These are phyloP conservation scores for Boletus rex-veris DNA, from an alignment of 768 basidiomycete genomes.

Conservation along the genomic window DNA sequence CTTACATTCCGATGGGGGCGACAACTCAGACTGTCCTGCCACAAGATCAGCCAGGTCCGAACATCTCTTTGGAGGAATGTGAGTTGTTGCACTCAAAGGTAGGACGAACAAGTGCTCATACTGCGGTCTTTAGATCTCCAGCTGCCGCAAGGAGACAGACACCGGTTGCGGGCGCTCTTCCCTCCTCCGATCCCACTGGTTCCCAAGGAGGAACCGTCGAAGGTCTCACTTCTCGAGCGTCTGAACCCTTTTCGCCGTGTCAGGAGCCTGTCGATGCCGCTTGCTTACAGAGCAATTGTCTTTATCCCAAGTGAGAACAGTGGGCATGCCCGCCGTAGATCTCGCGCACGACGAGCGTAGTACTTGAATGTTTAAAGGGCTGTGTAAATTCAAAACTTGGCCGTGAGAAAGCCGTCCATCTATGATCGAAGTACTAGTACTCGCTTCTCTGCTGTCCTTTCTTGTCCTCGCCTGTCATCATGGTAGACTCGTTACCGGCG, in stretches of 20 bases:
- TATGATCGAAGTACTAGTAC: not conserved
- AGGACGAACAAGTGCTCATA: not conserved
- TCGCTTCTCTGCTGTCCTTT: not conserved
- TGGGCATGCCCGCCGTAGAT: conserved; percentile 6
- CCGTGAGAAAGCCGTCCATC: conserved; percentile 16
- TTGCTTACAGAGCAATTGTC: not conserved
- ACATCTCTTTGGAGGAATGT: not conserved
- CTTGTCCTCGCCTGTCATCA: conserved; percentile 7
- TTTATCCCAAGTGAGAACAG: conserved; percentile 7
- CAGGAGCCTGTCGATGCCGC: not conserved
- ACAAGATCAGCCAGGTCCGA: not conserved
- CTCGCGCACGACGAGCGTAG: conserved; percentile 6
- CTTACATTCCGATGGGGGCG: not conserved
- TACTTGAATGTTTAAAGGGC: not conserved
- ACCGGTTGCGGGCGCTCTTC: not conserved
- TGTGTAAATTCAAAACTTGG: no score
- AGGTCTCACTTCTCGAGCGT: conserved; percentile 1
- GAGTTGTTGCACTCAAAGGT: not conserved
- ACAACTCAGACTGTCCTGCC: not conserved
- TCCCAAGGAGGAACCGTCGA: not conserved
- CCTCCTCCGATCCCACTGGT: conserved; percentile 1
- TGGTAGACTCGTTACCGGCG: conserved; percentile 29
- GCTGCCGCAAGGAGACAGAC: not conserved
- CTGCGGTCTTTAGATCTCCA: conserved; percentile 3
- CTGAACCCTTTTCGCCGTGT: conserved; percentile 13